Evolutionary conservation across 345 rosid genomes (phyloP), one percentile per base, ranked within the genome.

Genomic region (Moringa oleifera): DNA sequence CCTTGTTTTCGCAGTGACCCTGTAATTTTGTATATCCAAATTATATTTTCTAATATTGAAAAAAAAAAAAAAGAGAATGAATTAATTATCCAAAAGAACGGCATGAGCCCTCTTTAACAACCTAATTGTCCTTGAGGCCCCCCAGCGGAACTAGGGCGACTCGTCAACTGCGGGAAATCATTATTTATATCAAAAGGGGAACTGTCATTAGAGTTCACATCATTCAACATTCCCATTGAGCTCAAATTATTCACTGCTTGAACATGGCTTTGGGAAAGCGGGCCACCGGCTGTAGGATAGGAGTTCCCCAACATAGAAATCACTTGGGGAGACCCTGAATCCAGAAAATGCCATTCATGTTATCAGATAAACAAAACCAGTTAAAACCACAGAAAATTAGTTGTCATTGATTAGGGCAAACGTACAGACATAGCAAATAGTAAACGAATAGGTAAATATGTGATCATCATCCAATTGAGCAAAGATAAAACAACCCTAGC

Each of bases 91-190:
- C 56, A 41, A 68, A 46, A 47, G 22, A 45, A 28, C 12, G 25
- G 25, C 49, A 58, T 51, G 50, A 33, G 36, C 51, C 19, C 47
- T 51, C 25, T 52, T 57, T 56, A 55, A 25, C 68, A 81, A 91
- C 98, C 98, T 63, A 95, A 57, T 76, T 95, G 99, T 65, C 99
- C 99, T 81, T 91, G 99, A 71, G 91, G 84, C 59, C 99, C 94
- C 58, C 99, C 97, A 45, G 98, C 93, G 61, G 98, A 95, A 68
- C 78, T 89, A 73, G 99, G 98, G 58, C 94, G 95, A 76, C 96
- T 95, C 11, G 90, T 85, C 76, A 95, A 71, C 74, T 80, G 88
- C 49, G 99, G 99, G 64, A 95, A 95, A 69, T 95, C 99, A 66
- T 84, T 85, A 68, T 84, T 91, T 70, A 95, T 95, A 80, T 95